Evolutionary conservation across 345 rosid genomes (phyloP), one percentile per base, ranked within the genome.

Genomic region (Leavenworthia alabamica): DNA sequence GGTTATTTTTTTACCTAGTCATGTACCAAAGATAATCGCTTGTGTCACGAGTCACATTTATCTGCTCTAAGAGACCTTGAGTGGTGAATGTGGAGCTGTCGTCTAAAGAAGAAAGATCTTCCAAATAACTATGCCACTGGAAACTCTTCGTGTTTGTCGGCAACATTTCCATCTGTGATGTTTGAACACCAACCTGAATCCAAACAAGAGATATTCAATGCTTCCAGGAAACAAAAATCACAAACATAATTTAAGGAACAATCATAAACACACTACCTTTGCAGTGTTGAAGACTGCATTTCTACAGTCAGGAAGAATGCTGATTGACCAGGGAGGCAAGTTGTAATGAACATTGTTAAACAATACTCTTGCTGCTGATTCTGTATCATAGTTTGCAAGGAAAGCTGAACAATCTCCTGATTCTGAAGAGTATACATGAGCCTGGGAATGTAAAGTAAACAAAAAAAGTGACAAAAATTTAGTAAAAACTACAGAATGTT

Each of bases 311-410:
- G 99, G 97, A 62, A 94, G 96, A 66, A 94, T 81, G 66, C 97
- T 94, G 77, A 94, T 83, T 33, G 99, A 94, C 97, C 99, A 90
- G 60, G 99, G 97, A 57, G 97, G 99, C 62, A 94, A 77, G 78
- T 90, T 94, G 40, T 89, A 94, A 64, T 90, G 97, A 87, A 90
- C 89, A 73, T 88, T 90, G 64, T 90, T 94, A 80, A 94, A 90
- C 80, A 88, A 19, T 39, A 90, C 88, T 77, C 83, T 83, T 45
- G 87, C 81, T 28, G 95, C 73, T 7, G 95, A 88, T 66, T 90
- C 81, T 19, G 96, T 77, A 58, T 94, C 96, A 49, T 94, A 86
- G 78, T 94, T 94, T 22, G 95, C 82, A 3, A 94, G 96, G 75
- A 94, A 94, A 77, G 99, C 96, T 8, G 96, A 86, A 78, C 99